These are phyloP conservation scores for Cladosporium sp. DNA, from an alignment of 2,329 filamentous ascomycete genomes.

Conservation along the genomic window DNA sequence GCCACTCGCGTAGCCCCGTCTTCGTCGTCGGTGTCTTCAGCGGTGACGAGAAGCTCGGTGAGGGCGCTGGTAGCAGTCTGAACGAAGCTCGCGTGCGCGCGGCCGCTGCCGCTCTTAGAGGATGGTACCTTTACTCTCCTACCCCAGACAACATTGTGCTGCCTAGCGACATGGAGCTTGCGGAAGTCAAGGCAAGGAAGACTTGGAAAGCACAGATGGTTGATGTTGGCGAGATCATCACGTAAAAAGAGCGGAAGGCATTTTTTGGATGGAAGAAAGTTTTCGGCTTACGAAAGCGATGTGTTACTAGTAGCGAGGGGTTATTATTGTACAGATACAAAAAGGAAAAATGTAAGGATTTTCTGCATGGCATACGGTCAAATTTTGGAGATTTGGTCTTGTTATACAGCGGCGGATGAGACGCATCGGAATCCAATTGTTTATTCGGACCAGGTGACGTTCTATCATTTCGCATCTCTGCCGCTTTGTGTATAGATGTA, in stretches of 20 bases:
- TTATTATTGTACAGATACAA: constrained; percentile 10
- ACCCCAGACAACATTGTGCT: constrained; percentile 47
- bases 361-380: constrained; percentile 1
- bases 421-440: neutral
- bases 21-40: constrained; percentile 93
- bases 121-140: constrained; percentile 95
- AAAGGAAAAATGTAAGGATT: constrained; percentile 2
- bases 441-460: too few relatives aligned
- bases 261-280: neutral
- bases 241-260: constrained; percentile 21
- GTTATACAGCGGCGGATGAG: neutral
- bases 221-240: constrained; percentile 55
- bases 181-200: constrained; percentile 28
- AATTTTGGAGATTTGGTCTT: too few relatives aligned
- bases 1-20: constrained; percentile 77
- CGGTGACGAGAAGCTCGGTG: constrained; percentile 84
- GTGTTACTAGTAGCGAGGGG: neutral
- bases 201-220: constrained; percentile 54
- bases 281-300: neutral
- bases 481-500: neutral
- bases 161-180: constrained; percentile 43
- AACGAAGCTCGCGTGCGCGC: constrained; percentile 74
- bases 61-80: constrained; percentile 76
- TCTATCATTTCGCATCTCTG: neutral
- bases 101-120: constrained; percentile 78